Percentiles rank a stretch among this genome's conserved stretches.
Evolutionary conservation across 768 basidiomycete genomes (phyloP).

Genomic region (Boletus reticuloceps): DNA sequence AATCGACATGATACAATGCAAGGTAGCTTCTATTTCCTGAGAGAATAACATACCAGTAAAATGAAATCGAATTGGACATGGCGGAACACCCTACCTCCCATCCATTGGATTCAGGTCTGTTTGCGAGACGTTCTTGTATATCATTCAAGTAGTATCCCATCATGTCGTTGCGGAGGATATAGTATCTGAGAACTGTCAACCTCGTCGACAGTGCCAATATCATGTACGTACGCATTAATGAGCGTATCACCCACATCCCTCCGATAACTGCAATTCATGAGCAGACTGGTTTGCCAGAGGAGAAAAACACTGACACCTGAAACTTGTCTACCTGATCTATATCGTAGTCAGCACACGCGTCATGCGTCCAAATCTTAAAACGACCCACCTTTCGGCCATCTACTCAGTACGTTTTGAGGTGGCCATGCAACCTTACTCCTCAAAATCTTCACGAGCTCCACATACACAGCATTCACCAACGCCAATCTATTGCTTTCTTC

Average conservation of each 20-base stretch:
- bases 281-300: not conserved
- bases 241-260: constrained; percentile 85
- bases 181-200: constrained; percentile 54
- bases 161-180: constrained; percentile 84
- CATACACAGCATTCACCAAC: constrained; percentile 74
- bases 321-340: constrained; percentile 81
- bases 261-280: constrained; percentile 56
- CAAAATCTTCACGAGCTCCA: constrained; percentile 69
- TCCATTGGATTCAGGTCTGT: constrained; percentile 41
- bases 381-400: constrained; percentile 69
- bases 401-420: constrained; percentile 34
- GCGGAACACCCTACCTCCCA: constrained; percentile 66
- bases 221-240: constrained; percentile 71
- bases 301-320: constrained; percentile 53
- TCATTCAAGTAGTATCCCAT: constrained; percentile 67
- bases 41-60: not conserved
- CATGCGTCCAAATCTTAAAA: not conserved
- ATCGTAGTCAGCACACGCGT: constrained; percentile 6
- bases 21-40: constrained; percentile 81
- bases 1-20: constrained; percentile 83
- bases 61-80: not conserved
- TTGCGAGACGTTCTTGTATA: constrained; percentile 51
- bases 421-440: constrained; percentile 79
- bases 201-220: not conserved
- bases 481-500: constrained; percentile 41